Evolutionary conservation across 495 filamentous ascomycete species (phyloP).

Genomic region (Rhizodiscina lignyota): DNA sequence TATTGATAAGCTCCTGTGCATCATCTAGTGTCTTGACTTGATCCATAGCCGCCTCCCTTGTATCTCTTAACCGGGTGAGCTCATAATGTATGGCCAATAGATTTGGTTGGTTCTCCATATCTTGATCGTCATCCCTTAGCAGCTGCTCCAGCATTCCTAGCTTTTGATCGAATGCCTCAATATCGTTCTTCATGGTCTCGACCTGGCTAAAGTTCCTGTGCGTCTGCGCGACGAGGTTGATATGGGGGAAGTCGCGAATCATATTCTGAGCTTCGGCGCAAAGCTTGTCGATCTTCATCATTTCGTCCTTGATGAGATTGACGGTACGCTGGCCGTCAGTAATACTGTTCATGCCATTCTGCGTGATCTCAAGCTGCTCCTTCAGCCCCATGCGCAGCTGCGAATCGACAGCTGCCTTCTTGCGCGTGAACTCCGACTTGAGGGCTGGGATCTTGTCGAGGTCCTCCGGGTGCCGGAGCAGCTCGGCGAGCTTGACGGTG

Average conservation of each 20-base stretch:
- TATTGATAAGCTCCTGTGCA: conserved; percentile 23
- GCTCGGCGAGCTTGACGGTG: conserved; percentile 53
- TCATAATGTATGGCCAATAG: conserved; percentile 76
- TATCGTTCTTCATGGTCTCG: conserved; percentile 74
- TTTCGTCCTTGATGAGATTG: conserved; percentile 84
- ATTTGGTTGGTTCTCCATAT: conserved; percentile 84
- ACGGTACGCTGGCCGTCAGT: conserved; percentile 77
- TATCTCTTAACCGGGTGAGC: conserved; percentile 78
- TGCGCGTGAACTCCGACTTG: conserved; percentile 84
- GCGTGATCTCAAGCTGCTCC: conserved; percentile 83
- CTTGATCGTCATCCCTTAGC: conserved; percentile 64
- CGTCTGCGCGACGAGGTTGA: conserved; percentile 82
- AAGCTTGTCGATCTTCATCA: conserved; percentile 94
- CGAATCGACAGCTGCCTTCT: conserved; percentile 79
- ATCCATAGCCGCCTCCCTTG: conserved; percentile 88
- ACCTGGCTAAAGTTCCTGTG: conserved; percentile 89
- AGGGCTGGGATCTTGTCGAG: conserved; percentile 86
- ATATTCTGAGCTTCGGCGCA: conserved; percentile 92
- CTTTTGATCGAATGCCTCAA: conserved; percentile 69
- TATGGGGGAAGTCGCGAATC: conserved; percentile 92
- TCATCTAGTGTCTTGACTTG: conserved; percentile 31
- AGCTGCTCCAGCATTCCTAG: conserved; percentile 57
- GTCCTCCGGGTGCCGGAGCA: conserved; percentile 61
- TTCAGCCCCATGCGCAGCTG: conserved; percentile 75
- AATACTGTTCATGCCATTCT: conserved; percentile 74